A percentile compares a stretch with the other conserved stretches of the same genome.
phyloP scores from a whole-genome alignment of 768 basidiomycete genomes.

The Collybia sp. region DNA sequence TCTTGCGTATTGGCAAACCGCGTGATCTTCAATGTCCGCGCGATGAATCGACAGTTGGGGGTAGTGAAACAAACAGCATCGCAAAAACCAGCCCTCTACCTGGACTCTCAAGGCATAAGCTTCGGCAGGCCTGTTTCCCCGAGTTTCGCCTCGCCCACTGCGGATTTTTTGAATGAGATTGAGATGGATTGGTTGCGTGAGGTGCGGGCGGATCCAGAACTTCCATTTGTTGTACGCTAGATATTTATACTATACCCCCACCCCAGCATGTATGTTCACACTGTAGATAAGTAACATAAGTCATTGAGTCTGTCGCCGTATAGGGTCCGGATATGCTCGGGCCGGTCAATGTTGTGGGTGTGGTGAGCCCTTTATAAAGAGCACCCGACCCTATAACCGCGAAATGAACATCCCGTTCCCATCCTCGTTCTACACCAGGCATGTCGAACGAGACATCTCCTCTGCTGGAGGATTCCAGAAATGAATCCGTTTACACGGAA shows the following conservation, averaged over 20 bases:
- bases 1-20: constrained; percentile 56
- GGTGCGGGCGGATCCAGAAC: constrained; percentile 19
- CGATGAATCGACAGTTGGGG: constrained; percentile 25
- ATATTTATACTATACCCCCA: constrained; percentile 4
- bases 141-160: neutral
- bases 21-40: constrained; percentile 50
- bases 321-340: no score
- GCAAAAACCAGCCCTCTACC: neutral
- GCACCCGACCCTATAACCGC: no score
- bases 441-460: constrained; percentile 32
- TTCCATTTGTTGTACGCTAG: constrained; percentile 4
- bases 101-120: no score
- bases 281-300: no score
- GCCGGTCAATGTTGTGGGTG: no score
- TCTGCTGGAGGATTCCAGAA: constrained; percentile 16
- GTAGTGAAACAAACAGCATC: neutral
- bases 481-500: constrained; percentile 9
- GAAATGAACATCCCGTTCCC: neutral
- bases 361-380: no score
- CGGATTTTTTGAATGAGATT: constrained; percentile 17
- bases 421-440: constrained; percentile 2
- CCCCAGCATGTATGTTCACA: neutral
- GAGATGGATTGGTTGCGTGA: constrained; percentile 29
- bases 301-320: no score
- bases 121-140: no score